phyloP scores from a whole-genome alignment of 2,329 filamentous ascomycete species.

The Ophiocordyceps camponoti-floridani region DNA sequence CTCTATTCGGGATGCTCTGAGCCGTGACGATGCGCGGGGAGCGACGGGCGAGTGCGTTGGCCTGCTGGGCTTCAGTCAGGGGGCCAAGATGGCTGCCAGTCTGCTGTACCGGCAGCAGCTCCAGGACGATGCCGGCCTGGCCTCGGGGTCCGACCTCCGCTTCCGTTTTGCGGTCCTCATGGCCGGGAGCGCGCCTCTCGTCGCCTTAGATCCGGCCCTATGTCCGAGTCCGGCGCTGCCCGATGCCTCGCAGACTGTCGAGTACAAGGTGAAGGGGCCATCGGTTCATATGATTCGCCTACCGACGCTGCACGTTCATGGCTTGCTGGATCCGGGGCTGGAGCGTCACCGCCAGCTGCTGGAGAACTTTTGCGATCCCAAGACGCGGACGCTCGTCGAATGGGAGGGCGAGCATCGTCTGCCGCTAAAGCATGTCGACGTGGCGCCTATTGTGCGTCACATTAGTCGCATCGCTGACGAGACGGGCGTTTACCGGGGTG shows the following conservation, averaged over 20 bases:
- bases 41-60: constrained; percentile 36
- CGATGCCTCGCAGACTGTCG: constrained; percentile 10
- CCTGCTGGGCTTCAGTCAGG: constrained; percentile 49
- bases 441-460: constrained; percentile 20
- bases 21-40: background rate
- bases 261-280: background rate
- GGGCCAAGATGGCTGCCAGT: constrained; percentile 42
- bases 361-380: constrained; percentile 38
- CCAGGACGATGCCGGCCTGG: constrained; percentile 5
- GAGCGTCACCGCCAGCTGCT: constrained; percentile 29
- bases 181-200: constrained; percentile 14
- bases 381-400: constrained; percentile 39
- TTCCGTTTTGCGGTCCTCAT: constrained; percentile 19
- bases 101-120: constrained; percentile 41
- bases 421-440: constrained; percentile 49
- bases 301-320: constrained; percentile 19
- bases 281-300: constrained; percentile 5
- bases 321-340: constrained; percentile 44
- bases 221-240: constrained; percentile 28
- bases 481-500: background rate
- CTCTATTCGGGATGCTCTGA: constrained; percentile 21
- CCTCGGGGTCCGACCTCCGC: constrained; percentile 9
- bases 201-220: constrained; percentile 18
- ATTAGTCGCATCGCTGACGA: background rate
- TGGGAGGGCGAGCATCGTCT: constrained; percentile 60